phyloP scores from a whole-genome alignment of 805 yeast genomes.

The Starmerella sp. region DNA sequence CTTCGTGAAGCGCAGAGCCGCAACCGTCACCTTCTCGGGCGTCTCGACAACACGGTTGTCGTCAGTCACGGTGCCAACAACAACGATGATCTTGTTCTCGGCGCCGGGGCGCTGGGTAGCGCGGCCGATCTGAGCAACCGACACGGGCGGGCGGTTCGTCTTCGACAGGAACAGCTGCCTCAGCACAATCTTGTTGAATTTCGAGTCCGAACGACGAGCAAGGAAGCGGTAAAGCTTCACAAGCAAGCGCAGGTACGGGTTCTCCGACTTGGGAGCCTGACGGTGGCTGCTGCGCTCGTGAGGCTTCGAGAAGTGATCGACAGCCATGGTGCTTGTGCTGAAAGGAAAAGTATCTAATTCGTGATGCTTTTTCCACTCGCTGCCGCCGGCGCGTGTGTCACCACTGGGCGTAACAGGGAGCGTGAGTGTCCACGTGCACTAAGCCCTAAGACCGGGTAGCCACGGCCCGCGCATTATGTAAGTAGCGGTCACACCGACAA shows the following conservation, averaged over 20 bases:
- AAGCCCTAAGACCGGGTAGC: conserved; percentile 18
- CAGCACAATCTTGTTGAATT: conserved; percentile 97
- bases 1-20: conserved; percentile 98
- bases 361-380: conserved; percentile 16
- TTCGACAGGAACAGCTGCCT: conserved; percentile 92
- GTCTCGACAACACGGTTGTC: conserved; percentile 86
- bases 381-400: conserved; percentile 1
- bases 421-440: conserved; percentile 7
- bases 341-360: conserved; percentile 4
- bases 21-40: conserved; percentile 89
- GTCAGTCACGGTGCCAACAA: conserved; percentile 98
- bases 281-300: conserved; percentile 95
- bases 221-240: conserved; percentile 98
- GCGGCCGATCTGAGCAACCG: conserved; percentile 80
- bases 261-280: conserved; percentile 98
- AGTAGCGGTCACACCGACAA: not conserved
- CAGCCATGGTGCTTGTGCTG: conserved; percentile 57
- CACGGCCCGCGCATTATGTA: not conserved
- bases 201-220: conserved; percentile 97
- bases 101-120: conserved; percentile 76
- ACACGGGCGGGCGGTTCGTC: conserved; percentile 99
- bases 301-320: conserved; percentile 92
- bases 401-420: conserved; percentile 5
- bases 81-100: conserved; percentile 84
- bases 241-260: conserved; percentile 95